Evolutionary conservation across 192 early-diverging fungal genomes (phyloP).

Genomic region (Coemansia sp.): DNA sequence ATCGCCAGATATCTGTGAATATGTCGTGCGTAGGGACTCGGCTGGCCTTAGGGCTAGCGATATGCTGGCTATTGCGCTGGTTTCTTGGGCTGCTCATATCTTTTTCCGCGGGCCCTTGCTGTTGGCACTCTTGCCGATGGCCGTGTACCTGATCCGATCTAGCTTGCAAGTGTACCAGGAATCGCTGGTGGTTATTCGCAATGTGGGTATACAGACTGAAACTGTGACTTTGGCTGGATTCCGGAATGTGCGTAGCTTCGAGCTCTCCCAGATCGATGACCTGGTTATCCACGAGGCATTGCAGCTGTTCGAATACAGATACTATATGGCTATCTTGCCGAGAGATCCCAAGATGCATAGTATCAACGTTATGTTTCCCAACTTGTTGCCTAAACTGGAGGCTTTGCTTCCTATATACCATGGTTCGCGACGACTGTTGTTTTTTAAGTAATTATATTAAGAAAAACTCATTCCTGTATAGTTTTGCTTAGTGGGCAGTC

Average conservation of each 20-base stretch:
- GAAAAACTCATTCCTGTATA: background rate
- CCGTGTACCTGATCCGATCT: slow-evolving; percentile 28
- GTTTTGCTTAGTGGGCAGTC: slow-evolving; percentile 16
- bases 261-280: slow-evolving; percentile 36
- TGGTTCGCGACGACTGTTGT: slow-evolving; percentile 38
- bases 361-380: slow-evolving; percentile 51
- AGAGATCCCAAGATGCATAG: slow-evolving; percentile 11
- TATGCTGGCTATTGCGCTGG: slow-evolving; percentile 40
- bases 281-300: slow-evolving; percentile 51
- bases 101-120: slow-evolving; percentile 43
- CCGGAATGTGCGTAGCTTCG: slow-evolving; percentile 37
- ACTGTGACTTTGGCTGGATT: slow-evolving; percentile 41
- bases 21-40: slow-evolving; percentile 33
- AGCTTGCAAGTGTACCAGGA: slow-evolving; percentile 47
- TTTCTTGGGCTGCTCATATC: slow-evolving; percentile 49
- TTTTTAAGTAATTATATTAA: slow-evolving; percentile 11
- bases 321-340: slow-evolving; percentile 55
- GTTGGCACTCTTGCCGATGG: slow-evolving; percentile 41
- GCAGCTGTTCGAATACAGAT: slow-evolving; percentile 48
- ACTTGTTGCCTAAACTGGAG: slow-evolving; percentile 37
- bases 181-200: slow-evolving; percentile 47
- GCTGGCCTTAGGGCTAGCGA: slow-evolving; percentile 31
- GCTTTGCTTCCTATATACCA: slow-evolving; percentile 46
- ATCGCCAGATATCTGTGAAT: slow-evolving; percentile 50
- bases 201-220: slow-evolving; percentile 48